These are phyloP conservation scores for Trametes coccinea DNA, from an alignment of 768 basidiomycete genomes.

Conservation along the genomic window DNA sequence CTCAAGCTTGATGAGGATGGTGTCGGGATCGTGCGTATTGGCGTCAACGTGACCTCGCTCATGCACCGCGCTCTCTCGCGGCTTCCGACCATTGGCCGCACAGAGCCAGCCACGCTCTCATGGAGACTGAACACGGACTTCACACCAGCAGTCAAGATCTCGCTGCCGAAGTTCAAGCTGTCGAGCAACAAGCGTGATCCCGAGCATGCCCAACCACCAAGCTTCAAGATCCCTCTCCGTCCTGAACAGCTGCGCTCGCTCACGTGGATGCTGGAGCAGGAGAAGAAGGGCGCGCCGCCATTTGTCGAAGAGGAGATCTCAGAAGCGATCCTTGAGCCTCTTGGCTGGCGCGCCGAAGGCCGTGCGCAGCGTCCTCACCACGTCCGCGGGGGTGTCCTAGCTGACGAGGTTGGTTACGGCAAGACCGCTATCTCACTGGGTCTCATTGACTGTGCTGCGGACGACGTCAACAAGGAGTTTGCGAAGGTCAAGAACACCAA, in stretches of 20 bases:
- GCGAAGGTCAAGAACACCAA: conserved; percentile 44
- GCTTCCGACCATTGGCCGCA: conserved; percentile 55
- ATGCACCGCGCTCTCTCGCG: conserved; percentile 84
- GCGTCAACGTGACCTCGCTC: conserved; percentile 84
- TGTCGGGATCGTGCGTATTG: conserved; percentile 74
- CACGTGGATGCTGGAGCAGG: conserved; percentile 89
- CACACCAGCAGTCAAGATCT: conserved; percentile 57
- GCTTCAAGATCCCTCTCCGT: conserved; percentile 73
- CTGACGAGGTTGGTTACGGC: conserved; percentile 96
- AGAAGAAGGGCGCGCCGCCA: conserved; percentile 58
- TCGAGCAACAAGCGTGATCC: conserved; percentile 74
- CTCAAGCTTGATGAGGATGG: conserved; percentile 64
- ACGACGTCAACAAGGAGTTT: conserved; percentile 59
- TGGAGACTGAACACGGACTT: conserved; percentile 87
- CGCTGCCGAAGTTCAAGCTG: conserved; percentile 66
- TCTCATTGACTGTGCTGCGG: conserved; percentile 72
- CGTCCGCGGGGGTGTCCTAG: conserved; percentile 87
- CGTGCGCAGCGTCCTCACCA: conserved; percentile 75
- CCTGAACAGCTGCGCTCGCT: conserved; percentile 88
- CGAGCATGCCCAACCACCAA: conserved; percentile 73
- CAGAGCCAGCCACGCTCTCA: conserved; percentile 52
- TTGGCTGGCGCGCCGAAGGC: conserved; percentile 95
- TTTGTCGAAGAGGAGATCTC: conserved; percentile 95
- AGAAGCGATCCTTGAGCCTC: conserved; percentile 80
- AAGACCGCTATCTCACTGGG: conserved; percentile 95